Evolutionary conservation across 2,329 filamentous ascomycete genomes (phyloP).

Genomic region (Colletotrichum cordylinicola): DNA sequence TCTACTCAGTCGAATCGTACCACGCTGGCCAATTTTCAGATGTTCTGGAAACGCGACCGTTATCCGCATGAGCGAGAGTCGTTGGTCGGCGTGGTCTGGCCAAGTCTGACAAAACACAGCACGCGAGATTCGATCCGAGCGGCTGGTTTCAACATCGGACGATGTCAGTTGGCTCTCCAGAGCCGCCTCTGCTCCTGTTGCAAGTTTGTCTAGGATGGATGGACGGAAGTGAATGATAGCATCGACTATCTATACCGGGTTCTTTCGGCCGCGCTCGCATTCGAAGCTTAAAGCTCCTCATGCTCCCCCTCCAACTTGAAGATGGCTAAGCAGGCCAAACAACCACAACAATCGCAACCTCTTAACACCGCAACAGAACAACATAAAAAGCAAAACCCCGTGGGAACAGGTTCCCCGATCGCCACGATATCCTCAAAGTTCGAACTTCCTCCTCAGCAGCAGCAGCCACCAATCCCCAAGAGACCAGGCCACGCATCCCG

Average conservation of each 20-base stretch:
- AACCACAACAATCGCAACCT: neutral
- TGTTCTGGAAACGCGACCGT: conserved; percentile 7
- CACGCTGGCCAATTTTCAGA: conserved; percentile 8
- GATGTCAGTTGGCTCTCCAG: neutral
- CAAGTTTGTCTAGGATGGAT: neutral
- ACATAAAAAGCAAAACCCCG: neutral
- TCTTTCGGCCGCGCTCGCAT: neutral
- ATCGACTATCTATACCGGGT: conserved; percentile 10
- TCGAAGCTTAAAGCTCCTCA: conserved; percentile 14
- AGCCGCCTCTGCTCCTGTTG: neutral
- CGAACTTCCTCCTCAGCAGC: neutral
- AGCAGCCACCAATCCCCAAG: neutral
- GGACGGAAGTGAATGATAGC: neutral
- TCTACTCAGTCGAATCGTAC: conserved; percentile 14
- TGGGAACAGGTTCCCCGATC: conserved; percentile 8
- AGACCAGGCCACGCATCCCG: neutral
- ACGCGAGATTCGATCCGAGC: conserved; percentile 9
- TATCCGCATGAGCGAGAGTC: neutral
- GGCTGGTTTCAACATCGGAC: conserved; percentile 19
- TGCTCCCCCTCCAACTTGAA: conserved; percentile 6
- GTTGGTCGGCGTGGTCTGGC: neutral
- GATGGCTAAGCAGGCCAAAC: conserved; percentile 3
- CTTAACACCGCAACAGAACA: neutral
- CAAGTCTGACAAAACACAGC: conserved; percentile 1
- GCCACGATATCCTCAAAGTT: conserved; percentile 1